Conservation (phyloP, 805 yeast genomes). For the Candida patagonica region DNA sequence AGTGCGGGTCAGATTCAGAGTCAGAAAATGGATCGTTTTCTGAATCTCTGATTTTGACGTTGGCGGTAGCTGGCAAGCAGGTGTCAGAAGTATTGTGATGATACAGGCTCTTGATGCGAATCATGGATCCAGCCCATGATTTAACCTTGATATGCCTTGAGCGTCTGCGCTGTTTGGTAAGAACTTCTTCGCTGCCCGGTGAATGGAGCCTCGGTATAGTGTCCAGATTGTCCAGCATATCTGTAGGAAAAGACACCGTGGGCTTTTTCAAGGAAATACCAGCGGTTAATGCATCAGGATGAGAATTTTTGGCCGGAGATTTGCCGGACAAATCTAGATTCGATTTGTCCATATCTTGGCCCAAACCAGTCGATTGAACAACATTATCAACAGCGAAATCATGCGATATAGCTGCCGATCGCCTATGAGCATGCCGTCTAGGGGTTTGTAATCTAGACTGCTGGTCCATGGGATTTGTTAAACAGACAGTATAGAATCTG, state of each 20-base stretch:
- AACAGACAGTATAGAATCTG: conserved; percentile 8
- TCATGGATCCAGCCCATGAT: conserved; percentile 29
- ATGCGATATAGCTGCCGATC: conserved; percentile 85
- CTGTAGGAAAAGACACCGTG: neutral
- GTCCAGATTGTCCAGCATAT: no score
- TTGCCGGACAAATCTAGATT: conserved; percentile 12
- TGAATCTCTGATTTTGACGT: no score
- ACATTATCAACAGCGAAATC: conserved; percentile 48
- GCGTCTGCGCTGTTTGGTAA: conserved; percentile 1
- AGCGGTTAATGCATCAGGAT: neutral
- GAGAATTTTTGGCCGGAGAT: conserved; percentile 1
- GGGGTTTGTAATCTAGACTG: neutral
- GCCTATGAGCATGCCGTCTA: conserved; percentile 56
- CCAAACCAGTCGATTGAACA: conserved; percentile 12
- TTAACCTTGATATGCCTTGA: conserved; percentile 27
- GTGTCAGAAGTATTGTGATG: conserved; percentile 1
- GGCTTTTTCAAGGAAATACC: no score
- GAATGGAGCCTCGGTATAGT: no score
- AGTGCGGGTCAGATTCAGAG: neutral
- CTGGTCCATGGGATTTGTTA: neutral
- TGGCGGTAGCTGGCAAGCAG: no score
- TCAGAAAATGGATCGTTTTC: neutral
- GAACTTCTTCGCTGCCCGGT: conserved; percentile 12
- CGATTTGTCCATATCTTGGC: conserved; percentile 12
- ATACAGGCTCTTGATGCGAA: neutral